Base-by-base conservation (phyloP, 805 yeast species). In the Lachancea lanzarotensis region DNA sequence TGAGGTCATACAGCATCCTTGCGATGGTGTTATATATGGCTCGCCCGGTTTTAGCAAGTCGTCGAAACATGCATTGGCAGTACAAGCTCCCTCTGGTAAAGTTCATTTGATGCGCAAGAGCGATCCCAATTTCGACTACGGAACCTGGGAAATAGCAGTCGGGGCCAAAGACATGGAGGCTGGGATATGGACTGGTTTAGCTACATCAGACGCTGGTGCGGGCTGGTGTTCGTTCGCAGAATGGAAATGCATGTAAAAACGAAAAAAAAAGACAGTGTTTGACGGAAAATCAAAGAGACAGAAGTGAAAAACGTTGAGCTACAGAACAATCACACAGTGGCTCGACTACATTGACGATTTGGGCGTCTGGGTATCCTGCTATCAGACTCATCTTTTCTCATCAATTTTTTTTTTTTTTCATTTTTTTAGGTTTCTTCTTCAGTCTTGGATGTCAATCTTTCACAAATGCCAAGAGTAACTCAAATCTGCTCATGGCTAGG, bases 171-270 rank as follows among this genome's bases (percentile, higher is more conserved):
- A 32, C 15, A 27, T 41, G 38, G 96, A 90, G 59, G 61, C 67
- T 1, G 98, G 98, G 2, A 61, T 74, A 15, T 93, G 96, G 87
- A 74, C 90, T 46, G 91, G 88, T 1, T 73, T 90, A 38, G 87
- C 87, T 0, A 76, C 84, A 33, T 82, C 87, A 9, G 91, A 87
- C 50, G 76, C 81, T 34, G 86, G 85, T 3, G 73, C 74, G 44
- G 81, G 88, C 43, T 86, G 95, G 87, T 83, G 88, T 55, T 87
- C 85, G 2, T 88, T 86, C 66, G 89, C 95, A 12, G 96, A 89
- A 63, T 91, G 98, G 98, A 69, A 70, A 27, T 83, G 91, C 62
- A 62, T 68, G 16, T 65, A 33, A n/a, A n/a, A n/a, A n/a, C n/a
- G 25, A 22, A 30, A 33, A 6, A 30, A 19, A 4, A 30, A 33